Conservation (phyloP, 2,329 filamentous ascomycete genomes). For the Cytospora piceae region DNA sequence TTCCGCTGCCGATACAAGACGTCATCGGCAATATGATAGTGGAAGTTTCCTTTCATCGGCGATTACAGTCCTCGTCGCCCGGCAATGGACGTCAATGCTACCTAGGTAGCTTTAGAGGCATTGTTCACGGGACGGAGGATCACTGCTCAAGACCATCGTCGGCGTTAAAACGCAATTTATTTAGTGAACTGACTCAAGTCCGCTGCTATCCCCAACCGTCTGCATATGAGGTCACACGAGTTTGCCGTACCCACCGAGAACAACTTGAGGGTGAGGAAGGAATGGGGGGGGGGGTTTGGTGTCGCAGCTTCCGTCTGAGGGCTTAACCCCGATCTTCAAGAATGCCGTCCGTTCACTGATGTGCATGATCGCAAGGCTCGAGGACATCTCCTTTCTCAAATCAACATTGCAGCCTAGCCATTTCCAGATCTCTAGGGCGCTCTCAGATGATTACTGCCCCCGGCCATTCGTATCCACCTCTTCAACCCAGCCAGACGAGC, state of each 20-base stretch:
- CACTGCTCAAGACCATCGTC: background rate
- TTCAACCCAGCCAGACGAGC: background rate
- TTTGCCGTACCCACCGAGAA: too few relatives aligned
- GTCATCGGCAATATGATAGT: slow-evolving; percentile 20
- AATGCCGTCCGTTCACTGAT: too few relatives aligned
- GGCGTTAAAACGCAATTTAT: background rate
- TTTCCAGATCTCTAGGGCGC: background rate
- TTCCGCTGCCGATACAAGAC: slow-evolving; percentile 5
- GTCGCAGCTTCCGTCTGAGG: too few relatives aligned
- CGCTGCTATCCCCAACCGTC: background rate
- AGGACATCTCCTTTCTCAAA: background rate
- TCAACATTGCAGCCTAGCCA: background rate
- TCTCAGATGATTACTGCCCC: background rate
- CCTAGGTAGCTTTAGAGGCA: background rate
- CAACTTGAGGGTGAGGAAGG: too few relatives aligned
- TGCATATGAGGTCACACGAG: background rate
- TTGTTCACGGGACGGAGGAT: background rate
- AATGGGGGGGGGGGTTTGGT: too few relatives aligned
- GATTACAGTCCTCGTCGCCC: background rate
- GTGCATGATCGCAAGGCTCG: background rate
- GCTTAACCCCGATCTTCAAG: background rate
- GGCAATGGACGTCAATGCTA: background rate
- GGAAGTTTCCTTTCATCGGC: slow-evolving; percentile 3
- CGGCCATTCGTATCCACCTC: background rate
- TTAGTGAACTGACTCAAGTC: background rate